Evolutionary conservation across 148 eudicot species (phyloP).

Genomic region (Bassia scoparia): DNA sequence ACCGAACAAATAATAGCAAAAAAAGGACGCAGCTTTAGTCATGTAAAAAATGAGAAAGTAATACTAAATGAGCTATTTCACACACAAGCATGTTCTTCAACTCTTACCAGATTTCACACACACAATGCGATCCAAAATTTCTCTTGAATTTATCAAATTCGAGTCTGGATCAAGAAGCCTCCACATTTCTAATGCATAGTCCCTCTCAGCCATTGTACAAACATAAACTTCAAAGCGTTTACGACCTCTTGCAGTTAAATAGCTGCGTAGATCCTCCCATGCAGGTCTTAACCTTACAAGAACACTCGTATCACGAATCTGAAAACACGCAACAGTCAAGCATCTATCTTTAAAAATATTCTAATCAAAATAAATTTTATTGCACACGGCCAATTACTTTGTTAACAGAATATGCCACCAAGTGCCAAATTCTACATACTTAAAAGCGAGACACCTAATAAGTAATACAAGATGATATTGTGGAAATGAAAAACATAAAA

Average conservation of each 20-base stretch:
- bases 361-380: not conserved
- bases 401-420: not conserved
- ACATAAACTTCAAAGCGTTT: conserved; percentile 98
- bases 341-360: not conserved
- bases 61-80: not conserved
- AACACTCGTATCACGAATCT: conserved; percentile 99
- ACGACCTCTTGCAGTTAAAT: conserved; percentile 95
- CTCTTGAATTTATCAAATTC: conserved; percentile 66
- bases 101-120: conserved; percentile 88
- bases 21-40: not conserved
- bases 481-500: not conserved
- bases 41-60: not conserved
- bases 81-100: not conserved
- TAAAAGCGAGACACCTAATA: not conserved
- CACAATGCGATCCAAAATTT: conserved; percentile 83
- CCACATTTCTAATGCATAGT: conserved; percentile 99
- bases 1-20: not conserved
- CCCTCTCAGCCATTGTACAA: conserved; percentile 99
- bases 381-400: not conserved
- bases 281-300: conserved; percentile 99
- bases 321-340: conserved; percentile 17
- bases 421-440: not conserved
- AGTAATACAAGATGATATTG: not conserved
- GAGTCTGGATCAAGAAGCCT: conserved; percentile 98
- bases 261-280: conserved; percentile 95